phyloP scores from a whole-genome alignment of 129 eudicot genomes.

The Helichrysum umbraculigerum region DNA sequence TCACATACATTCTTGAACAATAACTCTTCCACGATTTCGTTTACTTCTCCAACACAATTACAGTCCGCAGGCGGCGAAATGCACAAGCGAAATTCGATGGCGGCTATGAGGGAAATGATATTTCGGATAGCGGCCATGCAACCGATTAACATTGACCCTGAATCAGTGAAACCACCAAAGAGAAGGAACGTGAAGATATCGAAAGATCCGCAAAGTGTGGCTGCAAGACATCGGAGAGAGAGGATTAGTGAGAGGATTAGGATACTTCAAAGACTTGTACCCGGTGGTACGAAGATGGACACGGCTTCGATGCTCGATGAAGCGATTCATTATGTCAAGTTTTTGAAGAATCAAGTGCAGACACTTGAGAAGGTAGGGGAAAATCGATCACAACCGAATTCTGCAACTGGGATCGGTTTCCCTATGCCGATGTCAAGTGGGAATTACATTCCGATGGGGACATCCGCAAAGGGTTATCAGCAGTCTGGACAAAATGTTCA shows the following conservation, averaged over 20 bases:
- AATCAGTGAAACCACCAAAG: conserved; percentile 80
- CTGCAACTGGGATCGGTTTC: conserved; percentile 51
- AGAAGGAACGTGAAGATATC: conserved; percentile 89
- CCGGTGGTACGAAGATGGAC: conserved; percentile 96
- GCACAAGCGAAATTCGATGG: conserved; percentile 64
- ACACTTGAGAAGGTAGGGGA: conserved; percentile 60
- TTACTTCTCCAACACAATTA: conserved; percentile 30
- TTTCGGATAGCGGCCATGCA: conserved; percentile 89
- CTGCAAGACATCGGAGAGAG: conserved; percentile 86
- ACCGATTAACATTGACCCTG: conserved; percentile 90
- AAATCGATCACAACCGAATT: conserved; percentile 30
- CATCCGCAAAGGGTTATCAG: conserved; percentile 32
- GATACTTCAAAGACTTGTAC: conserved; percentile 86
- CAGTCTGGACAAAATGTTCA: conserved; percentile 45
- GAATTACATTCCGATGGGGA: conserved; percentile 39
- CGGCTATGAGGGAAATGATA: conserved; percentile 88
- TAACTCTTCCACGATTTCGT: conserved; percentile 41
- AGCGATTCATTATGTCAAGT: conserved; percentile 89
- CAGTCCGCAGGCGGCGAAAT: conserved; percentile 20
- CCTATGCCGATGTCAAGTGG: conserved; percentile 81
- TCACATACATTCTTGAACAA: conserved; percentile 38
- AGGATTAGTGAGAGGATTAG: conserved; percentile 89
- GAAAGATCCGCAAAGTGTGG: conserved; percentile 86
- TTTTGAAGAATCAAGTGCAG: conserved; percentile 78
- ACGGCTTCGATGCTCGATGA: conserved; percentile 95